These are phyloP conservation scores for Cyberlindnera xishuangbannaensis DNA, from an alignment of 805 yeast species.

Conservation along the genomic window DNA sequence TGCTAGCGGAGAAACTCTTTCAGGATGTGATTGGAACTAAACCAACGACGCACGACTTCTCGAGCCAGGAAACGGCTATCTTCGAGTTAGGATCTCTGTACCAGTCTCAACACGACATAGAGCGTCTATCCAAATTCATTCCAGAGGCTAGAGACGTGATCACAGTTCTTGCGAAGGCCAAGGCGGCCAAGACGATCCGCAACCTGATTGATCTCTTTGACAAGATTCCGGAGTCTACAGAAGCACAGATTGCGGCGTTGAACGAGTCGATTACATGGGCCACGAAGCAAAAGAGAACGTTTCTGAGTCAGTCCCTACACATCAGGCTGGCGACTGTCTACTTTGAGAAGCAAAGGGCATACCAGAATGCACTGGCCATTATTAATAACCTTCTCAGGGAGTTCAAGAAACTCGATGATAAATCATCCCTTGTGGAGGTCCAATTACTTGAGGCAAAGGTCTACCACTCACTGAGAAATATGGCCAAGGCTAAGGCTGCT, in stretches of 20 bases:
- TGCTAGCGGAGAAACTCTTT: constrained; percentile 58
- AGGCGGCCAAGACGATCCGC: constrained; percentile 87
- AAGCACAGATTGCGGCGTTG: constrained; percentile 67
- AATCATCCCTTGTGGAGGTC: constrained; percentile 90
- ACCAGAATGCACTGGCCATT: constrained; percentile 65
- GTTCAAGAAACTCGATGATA: constrained; percentile 92
- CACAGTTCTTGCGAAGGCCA: constrained; percentile 82
- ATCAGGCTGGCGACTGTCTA: constrained; percentile 75
- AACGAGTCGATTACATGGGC: constrained; percentile 88
- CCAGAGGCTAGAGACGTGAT: constrained; percentile 64
- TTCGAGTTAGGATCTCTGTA: constrained; percentile 72
- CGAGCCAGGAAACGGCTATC: constrained; percentile 34
- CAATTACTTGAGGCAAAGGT: constrained; percentile 87
- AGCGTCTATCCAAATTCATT: constrained; percentile 55
- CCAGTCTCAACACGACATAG: constrained; percentile 40
- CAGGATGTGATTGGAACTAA: constrained; percentile 38
- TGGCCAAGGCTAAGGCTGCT: constrained; percentile 87
- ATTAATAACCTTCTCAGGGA: constrained; percentile 71
- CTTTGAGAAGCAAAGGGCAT: constrained; percentile 54
- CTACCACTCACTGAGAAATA: constrained; percentile 85
- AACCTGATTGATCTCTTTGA: constrained; percentile 76
- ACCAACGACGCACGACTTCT: constrained; percentile 22
- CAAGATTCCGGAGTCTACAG: constrained; percentile 51
- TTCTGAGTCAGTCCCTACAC: constrained; percentile 83
- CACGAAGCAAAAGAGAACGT: constrained; percentile 70